A percentile compares a stretch with the other conserved stretches of the same genome.
Conservation (phyloP, 2,329 filamentous ascomycete genomes). For the Diaporthe helianthi region DNA sequence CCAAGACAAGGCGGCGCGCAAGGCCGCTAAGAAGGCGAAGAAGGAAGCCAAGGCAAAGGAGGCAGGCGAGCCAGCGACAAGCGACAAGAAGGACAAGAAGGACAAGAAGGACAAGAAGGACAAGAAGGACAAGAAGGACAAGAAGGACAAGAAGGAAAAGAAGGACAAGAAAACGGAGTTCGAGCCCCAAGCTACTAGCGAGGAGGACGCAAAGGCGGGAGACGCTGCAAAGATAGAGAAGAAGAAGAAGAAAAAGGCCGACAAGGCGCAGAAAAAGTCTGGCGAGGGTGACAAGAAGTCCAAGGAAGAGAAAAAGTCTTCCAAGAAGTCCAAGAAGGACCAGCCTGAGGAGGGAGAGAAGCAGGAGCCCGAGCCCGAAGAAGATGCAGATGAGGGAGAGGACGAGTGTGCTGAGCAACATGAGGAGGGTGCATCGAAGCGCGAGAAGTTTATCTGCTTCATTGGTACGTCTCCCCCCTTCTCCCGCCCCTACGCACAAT, state of each 20-base stretch:
- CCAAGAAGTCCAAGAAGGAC: constrained; percentile 46
- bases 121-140: constrained; percentile 31
- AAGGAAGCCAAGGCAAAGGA: constrained; percentile 18
- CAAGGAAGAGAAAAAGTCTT: constrained; percentile 37
- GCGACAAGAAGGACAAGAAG: constrained; percentile 31
- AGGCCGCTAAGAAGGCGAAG: constrained; percentile 30
- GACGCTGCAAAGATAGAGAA: constrained; percentile 41
- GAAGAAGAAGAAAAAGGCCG: constrained; percentile 40
- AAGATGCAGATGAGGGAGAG: constrained; percentile 35
- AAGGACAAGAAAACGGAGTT: constrained; percentile 25
- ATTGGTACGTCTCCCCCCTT: constrained; percentile 59
- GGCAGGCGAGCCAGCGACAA: not conserved
- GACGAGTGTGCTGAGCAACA: constrained; percentile 21
- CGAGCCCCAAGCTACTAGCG: constrained; percentile 14
- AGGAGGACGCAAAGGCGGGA: constrained; percentile 45
- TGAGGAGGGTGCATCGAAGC: constrained; percentile 26
- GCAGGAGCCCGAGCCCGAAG: constrained; percentile 36
- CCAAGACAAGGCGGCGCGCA: constrained; percentile 27
- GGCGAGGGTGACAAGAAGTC: constrained; percentile 32
- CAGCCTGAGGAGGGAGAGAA: constrained; percentile 36
- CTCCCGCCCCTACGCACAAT: constrained; percentile 11
- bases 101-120: constrained; percentile 30
- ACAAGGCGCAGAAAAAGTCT: constrained; percentile 36
- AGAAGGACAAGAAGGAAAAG: constrained; percentile 32
- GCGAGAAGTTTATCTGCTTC: constrained; percentile 72